Percentiles rank a stretch among this genome's conserved stretches.
These are phyloP conservation scores for Ceratobasidium sp. DNA, from an alignment of 1,284 basidiomycete species.

Conservation along the genomic window DNA sequence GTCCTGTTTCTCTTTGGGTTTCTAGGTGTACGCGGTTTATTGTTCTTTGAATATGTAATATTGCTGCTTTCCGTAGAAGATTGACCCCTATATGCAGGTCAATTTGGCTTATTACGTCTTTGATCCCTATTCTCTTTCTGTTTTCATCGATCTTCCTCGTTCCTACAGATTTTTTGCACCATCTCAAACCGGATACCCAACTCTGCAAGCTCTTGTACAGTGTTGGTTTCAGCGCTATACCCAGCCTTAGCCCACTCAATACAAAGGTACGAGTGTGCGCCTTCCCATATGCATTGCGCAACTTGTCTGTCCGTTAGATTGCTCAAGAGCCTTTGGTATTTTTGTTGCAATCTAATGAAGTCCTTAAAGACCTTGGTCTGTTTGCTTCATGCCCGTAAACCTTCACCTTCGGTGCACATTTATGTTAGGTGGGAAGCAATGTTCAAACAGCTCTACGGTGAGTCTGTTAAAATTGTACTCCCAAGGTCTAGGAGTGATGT, in stretches of 20 bases:
- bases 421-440: conserved; percentile 63
- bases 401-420: conserved; percentile 50
- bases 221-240: not conserved
- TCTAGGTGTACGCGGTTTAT: too few species aligned
- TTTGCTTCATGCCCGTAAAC: conserved; percentile 49
- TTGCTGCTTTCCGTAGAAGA: not conserved
- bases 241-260: conserved; percentile 43
- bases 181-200: too few species aligned
- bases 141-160: conserved; percentile 13
- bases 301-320: conserved; percentile 20
- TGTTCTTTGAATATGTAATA: not conserved
- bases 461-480: conserved; percentile 1
- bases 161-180: conserved; percentile 14
- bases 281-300: conserved; percentile 40
- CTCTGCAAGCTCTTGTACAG: too few species aligned
- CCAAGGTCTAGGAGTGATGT: conserved; percentile 10
- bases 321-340: not conserved
- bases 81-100: not conserved
- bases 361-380: conserved; percentile 46
- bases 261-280: conserved; percentile 40
- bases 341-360: conserved; percentile 49
- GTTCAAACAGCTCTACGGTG: conserved; percentile 57
- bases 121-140: not conserved
- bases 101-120: not conserved
- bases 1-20: too few species aligned